These are phyloP conservation scores for Phytophthora capsici DNA, from an alignment of 352 stramenopile species.

Conservation along the genomic window DNA sequence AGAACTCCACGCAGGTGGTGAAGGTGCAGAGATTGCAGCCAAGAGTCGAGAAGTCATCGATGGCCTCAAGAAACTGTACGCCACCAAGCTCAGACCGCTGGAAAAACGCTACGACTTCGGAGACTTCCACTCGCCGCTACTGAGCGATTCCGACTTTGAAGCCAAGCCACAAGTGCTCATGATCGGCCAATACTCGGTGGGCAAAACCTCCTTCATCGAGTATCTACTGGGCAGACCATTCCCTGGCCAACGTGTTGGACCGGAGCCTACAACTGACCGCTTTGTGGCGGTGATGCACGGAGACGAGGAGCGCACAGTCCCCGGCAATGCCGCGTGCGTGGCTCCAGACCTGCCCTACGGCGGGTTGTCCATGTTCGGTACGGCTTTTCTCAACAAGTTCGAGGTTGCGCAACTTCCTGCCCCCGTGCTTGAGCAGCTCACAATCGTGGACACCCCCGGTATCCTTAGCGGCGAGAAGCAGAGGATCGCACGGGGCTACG, in stretches of 20 bases:
- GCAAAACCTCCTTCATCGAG: slow-evolving; percentile 98
- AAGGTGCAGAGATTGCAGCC: slow-evolving; percentile 67
- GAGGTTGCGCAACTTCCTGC: slow-evolving; percentile 95
- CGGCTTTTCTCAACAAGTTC: slow-evolving; percentile 99
- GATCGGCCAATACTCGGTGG: slow-evolving; percentile 98
- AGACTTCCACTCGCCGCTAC: slow-evolving; percentile 92
- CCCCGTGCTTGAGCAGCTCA: slow-evolving; percentile 95
- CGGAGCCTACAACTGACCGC: slow-evolving; percentile 98
- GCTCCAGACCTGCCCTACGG: slow-evolving; percentile 94
- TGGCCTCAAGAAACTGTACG: slow-evolving; percentile 83
- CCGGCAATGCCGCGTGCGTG: slow-evolving; percentile 97
- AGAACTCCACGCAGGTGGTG: slow-evolving; percentile 47
- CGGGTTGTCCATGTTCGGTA: slow-evolving; percentile 96
- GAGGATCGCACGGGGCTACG: slow-evolving; percentile 95
- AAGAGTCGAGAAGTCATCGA: slow-evolving; percentile 79
- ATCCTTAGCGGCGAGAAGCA: slow-evolving; percentile 99
- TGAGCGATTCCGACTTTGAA: slow-evolving; percentile 96
- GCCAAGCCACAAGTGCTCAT: slow-evolving; percentile 98
- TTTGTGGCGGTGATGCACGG: slow-evolving; percentile 99
- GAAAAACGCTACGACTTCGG: slow-evolving; percentile 94
- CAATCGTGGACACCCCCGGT: slow-evolving; percentile 98
- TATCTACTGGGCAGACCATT: slow-evolving; percentile 97
- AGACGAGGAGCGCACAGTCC: slow-evolving; percentile 95
- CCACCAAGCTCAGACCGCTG: slow-evolving; percentile 77
- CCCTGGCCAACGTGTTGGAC: slow-evolving; percentile 96